Evolutionary conservation across 192 early-diverging fungal species (phyloP), one percentile per base, ranked within the genome.

Genomic region (Linnemannia hyalina): DNA sequence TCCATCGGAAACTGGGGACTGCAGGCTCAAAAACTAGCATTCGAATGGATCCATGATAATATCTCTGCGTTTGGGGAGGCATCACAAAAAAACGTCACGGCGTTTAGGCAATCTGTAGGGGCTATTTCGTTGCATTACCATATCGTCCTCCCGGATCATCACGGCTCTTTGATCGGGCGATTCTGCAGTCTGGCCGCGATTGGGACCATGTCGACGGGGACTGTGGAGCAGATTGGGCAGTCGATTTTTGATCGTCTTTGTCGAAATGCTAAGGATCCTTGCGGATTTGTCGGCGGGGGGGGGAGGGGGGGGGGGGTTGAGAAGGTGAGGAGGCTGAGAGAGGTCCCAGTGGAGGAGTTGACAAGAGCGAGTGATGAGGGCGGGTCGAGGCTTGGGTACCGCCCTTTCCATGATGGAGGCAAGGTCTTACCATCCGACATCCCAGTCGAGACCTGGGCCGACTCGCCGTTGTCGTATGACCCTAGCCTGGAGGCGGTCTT

Each of bases 1-100:
- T 79, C 77, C 16, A 55, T 82, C 46, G 69, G 74, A 6, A 82
- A 82, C 40, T 88, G 87, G 81, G 87, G 81, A 68, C 60, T 82
- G 29, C 65, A 73, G 73, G 84, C 77, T 22, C 74, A 86, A 40
- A 78, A 77, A 29, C 76, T 81, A 0, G 80, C 78, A 26, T 77
- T 86, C 13, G 74, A 82, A 52, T 84, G 82, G 82, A 73, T 84
- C 23, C 60, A 74, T 0, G 73, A 74, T 9, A 74, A 84, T 35
- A 84, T 84, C 22, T 18, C 73, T 4, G 38, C 38, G 13, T 78
- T 84, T 69, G 82, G 82, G 82, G 82, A 44, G 82, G 82, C 0
- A 35, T 75, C 11, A 0, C 52, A 0, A 52, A 38, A 38, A 1
- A 78, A 84, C 20, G 73, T 84, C 23, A 84, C 73, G 6, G 82